Evolutionary conservation across 140 eudicot genomes (phyloP), one percentile per base, ranked within the genome.

Genomic region (Flaveria floridana): DNA sequence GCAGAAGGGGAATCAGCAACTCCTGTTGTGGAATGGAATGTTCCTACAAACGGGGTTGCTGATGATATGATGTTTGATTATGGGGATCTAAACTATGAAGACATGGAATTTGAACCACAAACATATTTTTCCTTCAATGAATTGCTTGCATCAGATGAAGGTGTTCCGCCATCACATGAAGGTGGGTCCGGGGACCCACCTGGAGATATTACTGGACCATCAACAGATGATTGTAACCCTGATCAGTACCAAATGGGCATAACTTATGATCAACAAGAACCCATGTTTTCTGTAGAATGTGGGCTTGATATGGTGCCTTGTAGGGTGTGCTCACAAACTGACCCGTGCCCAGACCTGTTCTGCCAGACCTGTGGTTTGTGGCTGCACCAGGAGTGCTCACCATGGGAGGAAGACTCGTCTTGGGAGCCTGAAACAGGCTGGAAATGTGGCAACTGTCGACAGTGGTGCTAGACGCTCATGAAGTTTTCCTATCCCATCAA

Each of bases 311-410:
- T 72, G 28, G 77, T 71, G 67, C 81, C 86, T 7, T 95, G 99
- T 82, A 75, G 56, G 51, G 71, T 85, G 6, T 95, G 99, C 72
- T 86, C 83, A 2, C 76, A 53, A 16, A 56, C 81, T 1, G 91
- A 86, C 48, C 96, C 99, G 2, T 70, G 62, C 52, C 99, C 99
- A 19, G 95, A 91, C 73, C 85, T 77, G 70, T 82, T 59, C 65
- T 95, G 99, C 68, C 80, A 81, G 65, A 76, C 51, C 1, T 95
- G 99, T 68, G 90, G 91, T 18, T 28, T 83, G 15, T 86, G 85
- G 87, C 68, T 95, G 26, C 99, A 95, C 83, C 86, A 88, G 65
- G 85, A 81, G 39, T 95, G 99, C 77, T 95, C 99, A 15, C 97
- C 92, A 0, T 91, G 92, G 97, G 78, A 66, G 3, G 96, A 87